Evolutionary conservation across 768 basidiomycete species (phyloP).

Genomic region (Clitopilus passeckerianus): DNA sequence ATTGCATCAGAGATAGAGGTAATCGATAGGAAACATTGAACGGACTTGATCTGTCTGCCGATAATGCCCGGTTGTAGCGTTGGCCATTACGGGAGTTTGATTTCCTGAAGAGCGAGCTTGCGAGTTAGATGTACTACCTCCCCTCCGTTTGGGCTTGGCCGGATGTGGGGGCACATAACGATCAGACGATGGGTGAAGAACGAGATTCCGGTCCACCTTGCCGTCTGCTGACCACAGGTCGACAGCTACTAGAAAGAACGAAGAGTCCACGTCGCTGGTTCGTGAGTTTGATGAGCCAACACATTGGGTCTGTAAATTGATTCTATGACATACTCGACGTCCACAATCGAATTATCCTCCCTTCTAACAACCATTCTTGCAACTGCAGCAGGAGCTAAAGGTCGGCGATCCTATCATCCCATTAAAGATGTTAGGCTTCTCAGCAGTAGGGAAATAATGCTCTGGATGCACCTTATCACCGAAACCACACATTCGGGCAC

Average conservation of each 20-base stretch:
- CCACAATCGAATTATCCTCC: slow-evolving; percentile 61
- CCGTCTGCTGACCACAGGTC: slow-evolving; percentile 89
- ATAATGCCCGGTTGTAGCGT: slow-evolving; percentile 44
- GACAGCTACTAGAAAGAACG: slow-evolving; percentile 89
- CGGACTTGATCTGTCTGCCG: slow-evolving; percentile 39
- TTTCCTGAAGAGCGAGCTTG: slow-evolving; percentile 28
- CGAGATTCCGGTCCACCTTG: slow-evolving; percentile 81
- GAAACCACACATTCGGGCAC: slow-evolving; percentile 95
- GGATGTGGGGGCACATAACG: slow-evolving; percentile 56
- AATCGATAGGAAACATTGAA: slow-evolving; percentile 2
- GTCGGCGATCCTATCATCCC: slow-evolving; percentile 74
- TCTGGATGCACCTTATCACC: slow-evolving; percentile 75
- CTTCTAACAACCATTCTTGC: slow-evolving; percentile 76
- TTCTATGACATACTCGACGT: slow-evolving; percentile 63
- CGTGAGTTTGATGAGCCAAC: slow-evolving; percentile 1
- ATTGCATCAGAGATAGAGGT: slow-evolving; percentile 2
- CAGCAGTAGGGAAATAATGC: slow-evolving; percentile 7
- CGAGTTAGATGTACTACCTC: slow-evolving; percentile 30
- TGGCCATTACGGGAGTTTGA: slow-evolving; percentile 42
- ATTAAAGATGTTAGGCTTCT: slow-evolving; percentile 6
- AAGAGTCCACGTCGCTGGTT: slow-evolving; percentile 74
- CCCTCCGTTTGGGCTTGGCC: slow-evolving; percentile 37
- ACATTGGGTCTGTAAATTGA: background rate
- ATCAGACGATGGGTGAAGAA: slow-evolving; percentile 82
- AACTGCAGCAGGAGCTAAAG: slow-evolving; percentile 86